phyloP scores from a whole-genome alignment of 2,329 filamentous ascomycete species.

The Fusarium sp. region DNA sequence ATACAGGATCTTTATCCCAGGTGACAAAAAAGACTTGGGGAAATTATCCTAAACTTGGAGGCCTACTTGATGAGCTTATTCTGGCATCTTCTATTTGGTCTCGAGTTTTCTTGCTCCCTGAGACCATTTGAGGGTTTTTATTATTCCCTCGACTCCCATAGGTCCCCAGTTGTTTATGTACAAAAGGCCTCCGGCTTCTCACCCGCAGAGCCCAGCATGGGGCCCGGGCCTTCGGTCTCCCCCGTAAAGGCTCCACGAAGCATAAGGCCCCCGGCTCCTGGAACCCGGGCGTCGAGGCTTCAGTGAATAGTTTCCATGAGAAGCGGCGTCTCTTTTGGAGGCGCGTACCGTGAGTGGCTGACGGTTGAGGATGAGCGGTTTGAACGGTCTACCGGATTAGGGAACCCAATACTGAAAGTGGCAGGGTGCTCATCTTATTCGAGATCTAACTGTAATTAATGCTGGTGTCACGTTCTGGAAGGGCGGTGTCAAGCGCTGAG shows the following conservation, averaged over 20 bases:
- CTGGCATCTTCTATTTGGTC: neutral
- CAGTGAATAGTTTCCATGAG: neutral
- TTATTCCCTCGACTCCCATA: conserved; percentile 5
- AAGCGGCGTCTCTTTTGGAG: neutral
- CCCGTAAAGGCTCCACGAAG: conserved; percentile 23
- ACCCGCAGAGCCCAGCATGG: conserved; percentile 2
- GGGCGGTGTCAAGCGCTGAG: conserved; percentile 27
- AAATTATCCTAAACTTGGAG: neutral
- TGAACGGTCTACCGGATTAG: conserved; percentile 29
- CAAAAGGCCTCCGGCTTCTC: conserved; percentile 18
- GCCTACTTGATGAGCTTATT: neutral
- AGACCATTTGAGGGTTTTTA: conserved; percentile 28
- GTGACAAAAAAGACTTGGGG: neutral
- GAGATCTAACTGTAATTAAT: neutral
- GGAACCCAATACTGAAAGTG: conserved; percentile 8
- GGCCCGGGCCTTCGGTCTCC: conserved; percentile 26
- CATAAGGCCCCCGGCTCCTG: conserved; percentile 6
- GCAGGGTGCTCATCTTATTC: neutral
- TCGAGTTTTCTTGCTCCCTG: neutral
- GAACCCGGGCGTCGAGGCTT: conserved; percentile 13
- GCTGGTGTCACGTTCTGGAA: conserved; percentile 31
- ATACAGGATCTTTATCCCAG: neutral
- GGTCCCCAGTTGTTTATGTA: neutral
- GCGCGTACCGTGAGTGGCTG: conserved; percentile 10
- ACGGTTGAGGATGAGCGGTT: conserved; percentile 5